These are phyloP conservation scores for Arabidopsis suecica DNA, from an alignment of 345 rosid genomes.

Conservation along the genomic window DNA sequence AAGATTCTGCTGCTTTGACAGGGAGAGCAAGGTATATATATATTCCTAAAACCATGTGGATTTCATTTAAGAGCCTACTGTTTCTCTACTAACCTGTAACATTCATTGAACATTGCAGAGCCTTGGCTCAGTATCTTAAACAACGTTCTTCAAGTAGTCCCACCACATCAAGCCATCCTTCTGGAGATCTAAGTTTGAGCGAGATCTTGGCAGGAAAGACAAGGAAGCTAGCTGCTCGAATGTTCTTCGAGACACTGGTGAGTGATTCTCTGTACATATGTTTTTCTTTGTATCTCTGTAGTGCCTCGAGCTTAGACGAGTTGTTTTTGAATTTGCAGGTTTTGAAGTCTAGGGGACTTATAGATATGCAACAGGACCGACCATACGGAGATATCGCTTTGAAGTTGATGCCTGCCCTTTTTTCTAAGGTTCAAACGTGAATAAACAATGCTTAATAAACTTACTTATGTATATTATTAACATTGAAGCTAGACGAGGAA, in stretches of 20 bases:
- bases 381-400: conserved; percentile 70
- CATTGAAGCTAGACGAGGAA: background rate
- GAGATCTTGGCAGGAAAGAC: conserved; percentile 71
- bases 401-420: conserved; percentile 50
- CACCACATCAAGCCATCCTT: conserved; percentile 40
- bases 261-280: conserved; percentile 17
- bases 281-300: background rate
- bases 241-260: conserved; percentile 91
- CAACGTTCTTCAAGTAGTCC: conserved; percentile 54
- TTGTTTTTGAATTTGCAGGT: conserved; percentile 55
- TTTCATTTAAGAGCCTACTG: background rate
- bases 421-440: conserved; percentile 58
- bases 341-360: conserved; percentile 71
- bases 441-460: background rate
- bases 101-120: conserved; percentile 56
- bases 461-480: conserved; percentile 16
- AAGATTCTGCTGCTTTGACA: conserved; percentile 59
- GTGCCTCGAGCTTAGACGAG: background rate
- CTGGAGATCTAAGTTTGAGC: conserved; percentile 62
- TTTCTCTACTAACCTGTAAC: conserved; percentile 21
- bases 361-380: conserved; percentile 69
- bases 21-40: conserved; percentile 76
- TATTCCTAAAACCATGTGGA: conserved; percentile 10
- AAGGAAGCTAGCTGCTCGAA: conserved; percentile 76
- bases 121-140: conserved; percentile 68